phyloP scores from a whole-genome alignment of 2,329 filamentous ascomycete species.

The Apiospora koreana region DNA sequence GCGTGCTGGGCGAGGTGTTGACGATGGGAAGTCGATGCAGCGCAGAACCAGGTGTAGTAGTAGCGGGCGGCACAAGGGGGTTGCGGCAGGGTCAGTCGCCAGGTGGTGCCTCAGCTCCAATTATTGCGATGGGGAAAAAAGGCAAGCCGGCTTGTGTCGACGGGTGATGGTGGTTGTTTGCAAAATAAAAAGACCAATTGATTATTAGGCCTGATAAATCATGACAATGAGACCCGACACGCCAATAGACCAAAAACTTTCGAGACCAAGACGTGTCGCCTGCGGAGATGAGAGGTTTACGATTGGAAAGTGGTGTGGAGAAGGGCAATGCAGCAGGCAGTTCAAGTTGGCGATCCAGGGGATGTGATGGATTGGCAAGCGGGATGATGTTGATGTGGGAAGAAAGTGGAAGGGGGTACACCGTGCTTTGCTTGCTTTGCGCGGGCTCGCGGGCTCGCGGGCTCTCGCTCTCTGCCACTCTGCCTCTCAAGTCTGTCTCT shows the following conservation, averaged over 20 bases:
- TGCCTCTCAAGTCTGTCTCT: background rate
- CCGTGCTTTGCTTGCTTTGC: background rate
- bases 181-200: background rate
- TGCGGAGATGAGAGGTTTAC: slow-evolving; percentile 12
- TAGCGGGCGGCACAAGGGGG: slow-evolving; percentile 5
- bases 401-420: slow-evolving; percentile 7
- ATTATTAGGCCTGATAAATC: background rate
- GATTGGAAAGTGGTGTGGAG: slow-evolving; percentile 13
- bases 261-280: slow-evolving; percentile 11
- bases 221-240: slow-evolving; percentile 7
- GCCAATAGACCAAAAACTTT: slow-evolving; percentile 9
- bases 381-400: slow-evolving; percentile 6
- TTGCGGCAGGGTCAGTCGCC: background rate
- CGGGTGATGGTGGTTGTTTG: background rate
- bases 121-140: slow-evolving; percentile 7
- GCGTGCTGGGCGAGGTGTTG: background rate
- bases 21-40: background rate
- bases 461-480: background rate
- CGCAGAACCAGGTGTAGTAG: slow-evolving; percentile 2
- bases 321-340: slow-evolving; percentile 9
- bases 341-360: slow-evolving; percentile 11
- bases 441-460: background rate
- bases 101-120: background rate
- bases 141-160: slow-evolving; percentile 4
- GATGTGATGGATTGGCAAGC: slow-evolving; percentile 10